Base-by-base conservation (phyloP, 2,329 filamentous ascomycete species). In the Chalaropsis ovoidea region DNA sequence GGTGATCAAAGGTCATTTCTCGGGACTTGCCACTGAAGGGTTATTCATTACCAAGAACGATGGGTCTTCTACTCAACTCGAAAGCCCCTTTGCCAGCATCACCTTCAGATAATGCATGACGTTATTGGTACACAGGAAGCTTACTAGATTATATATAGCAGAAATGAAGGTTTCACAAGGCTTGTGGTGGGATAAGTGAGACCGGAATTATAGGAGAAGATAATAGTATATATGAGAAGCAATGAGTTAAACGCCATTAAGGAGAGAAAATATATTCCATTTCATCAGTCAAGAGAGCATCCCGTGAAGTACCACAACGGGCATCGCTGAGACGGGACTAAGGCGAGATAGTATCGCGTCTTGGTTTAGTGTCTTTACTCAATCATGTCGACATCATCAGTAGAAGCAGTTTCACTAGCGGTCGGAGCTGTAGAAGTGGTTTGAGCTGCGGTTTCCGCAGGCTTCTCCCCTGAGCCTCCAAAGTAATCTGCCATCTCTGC, bases 401-500 rank as follows among this genome's bases (percentile, higher is more conserved):
- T 77, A 19, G 72, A n/a, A 45, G 35, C 60, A 63, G 47, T 17
- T 42, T 10, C 17, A 22, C 24, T 49, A 17, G 41, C 35, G 24
- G 13, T 35, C 11, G 62, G 45, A 5, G 49, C 35, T 10, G 15
- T 17, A 35, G 41, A 15, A 2, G 24, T 39, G 2, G 61, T 10
- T 35, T 24, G n/a, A 68, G 70, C 70, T 24, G 71, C 68, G 17
- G 45, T 10, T 67, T 66, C 61, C 39, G 22, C 54, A 22, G 63
- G 15, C 41, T 67, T 67, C 71, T 63, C 71, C 68, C 31, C 7
- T 17, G 62, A 39, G 35, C 77, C 78, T 39, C 82, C 86, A 79
- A 90, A 96, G 75, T 96, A 96, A 73, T 96, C 90, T 39, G 87
- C 90, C 92, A 96, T 96, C 76, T 96, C 92, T n/a, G 89, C 90